phyloP scores from a whole-genome alignment of 805 yeast species.

The Yarrowia sp. region DNA sequence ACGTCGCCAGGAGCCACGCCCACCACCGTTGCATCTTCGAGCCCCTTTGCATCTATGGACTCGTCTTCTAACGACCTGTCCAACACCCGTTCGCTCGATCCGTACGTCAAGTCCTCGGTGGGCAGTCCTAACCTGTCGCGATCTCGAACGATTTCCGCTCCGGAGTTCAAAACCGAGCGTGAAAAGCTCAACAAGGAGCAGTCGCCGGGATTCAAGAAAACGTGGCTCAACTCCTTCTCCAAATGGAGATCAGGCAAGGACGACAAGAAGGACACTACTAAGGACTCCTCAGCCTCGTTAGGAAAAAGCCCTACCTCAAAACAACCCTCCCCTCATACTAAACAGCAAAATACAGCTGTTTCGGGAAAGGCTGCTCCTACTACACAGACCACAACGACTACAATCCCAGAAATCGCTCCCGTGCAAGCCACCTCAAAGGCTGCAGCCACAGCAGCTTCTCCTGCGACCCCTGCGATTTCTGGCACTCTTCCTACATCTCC shows the following conservation, averaged over 20 bases:
- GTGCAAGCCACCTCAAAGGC: neutral
- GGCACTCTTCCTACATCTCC: neutral
- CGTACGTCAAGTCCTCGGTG: conserved; percentile 1
- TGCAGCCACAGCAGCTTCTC: neutral
- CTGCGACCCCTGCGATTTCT: neutral
- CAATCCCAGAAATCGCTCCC: conserved; percentile 3
- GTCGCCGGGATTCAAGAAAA: conserved; percentile 32
- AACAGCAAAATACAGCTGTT: neutral
- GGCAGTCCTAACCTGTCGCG: conserved; percentile 9
- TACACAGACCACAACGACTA: conserved; percentile 3
- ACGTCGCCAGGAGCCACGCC: conserved; percentile 11
- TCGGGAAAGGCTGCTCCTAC: conserved; percentile 14
- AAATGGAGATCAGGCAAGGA: conserved; percentile 19
- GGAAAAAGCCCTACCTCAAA: conserved; percentile 11
- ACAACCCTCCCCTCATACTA: no score
- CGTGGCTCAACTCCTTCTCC: conserved; percentile 33
- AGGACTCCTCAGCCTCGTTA: neutral
- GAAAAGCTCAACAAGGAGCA: conserved; percentile 35
- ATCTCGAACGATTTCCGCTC: conserved; percentile 20
- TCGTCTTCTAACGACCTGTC: neutral
- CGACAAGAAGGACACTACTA: neutral
- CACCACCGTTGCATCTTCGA: conserved; percentile 16
- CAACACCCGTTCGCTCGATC: conserved; percentile 24
- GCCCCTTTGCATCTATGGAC: conserved; percentile 12
- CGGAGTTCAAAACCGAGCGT: conserved; percentile 30